Evolutionary conservation across 2,329 filamentous ascomycete species (phyloP).

Genomic region (Calonectria hawksworthii): DNA sequence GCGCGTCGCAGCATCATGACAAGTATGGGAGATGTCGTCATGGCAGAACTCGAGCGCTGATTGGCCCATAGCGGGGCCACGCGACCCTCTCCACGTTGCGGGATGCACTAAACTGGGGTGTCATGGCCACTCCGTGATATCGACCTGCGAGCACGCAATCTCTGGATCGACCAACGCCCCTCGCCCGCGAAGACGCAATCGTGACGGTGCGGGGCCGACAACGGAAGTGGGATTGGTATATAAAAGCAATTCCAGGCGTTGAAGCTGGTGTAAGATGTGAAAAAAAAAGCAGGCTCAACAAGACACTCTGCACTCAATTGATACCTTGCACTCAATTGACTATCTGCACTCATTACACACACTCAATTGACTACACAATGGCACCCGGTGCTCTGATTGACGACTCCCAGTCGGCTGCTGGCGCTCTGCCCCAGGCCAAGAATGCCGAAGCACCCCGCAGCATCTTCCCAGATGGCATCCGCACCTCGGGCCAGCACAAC

Average conservation of each 20-base stretch:
- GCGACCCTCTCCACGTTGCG: neutral
- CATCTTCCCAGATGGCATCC: slow-evolving; percentile 62
- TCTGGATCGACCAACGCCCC: slow-evolving; percentile 29
- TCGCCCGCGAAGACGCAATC: slow-evolving; percentile 42
- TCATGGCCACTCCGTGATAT: slow-evolving; percentile 46
- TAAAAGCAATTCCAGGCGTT: slow-evolving; percentile 31
- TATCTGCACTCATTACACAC: neutral
- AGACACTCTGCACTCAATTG: slow-evolving; percentile 17
- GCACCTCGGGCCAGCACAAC: slow-evolving; percentile 78
- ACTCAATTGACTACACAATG: neutral
- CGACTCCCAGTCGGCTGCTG: slow-evolving; percentile 41
- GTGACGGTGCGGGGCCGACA: slow-evolving; percentile 37
- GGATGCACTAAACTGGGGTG: slow-evolving; percentile 18
- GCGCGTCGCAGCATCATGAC: neutral
- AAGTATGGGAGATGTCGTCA: slow-evolving; percentile 23
- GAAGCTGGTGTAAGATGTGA: neutral
- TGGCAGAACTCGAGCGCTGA: neutral
- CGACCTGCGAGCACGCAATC: slow-evolving; percentile 45
- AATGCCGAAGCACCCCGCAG: slow-evolving; percentile 44
- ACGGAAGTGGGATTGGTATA: slow-evolving; percentile 30
- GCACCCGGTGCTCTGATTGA: slow-evolving; percentile 7
- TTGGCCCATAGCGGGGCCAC: neutral
- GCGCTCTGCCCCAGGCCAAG: slow-evolving; percentile 42
- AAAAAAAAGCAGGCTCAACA: neutral
- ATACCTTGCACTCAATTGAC: slow-evolving; percentile 14